Evolutionary conservation across 2,329 filamentous ascomycete species (phyloP), one percentile per base, ranked within the genome.

Genomic region (Claviceps purpurea): DNA sequence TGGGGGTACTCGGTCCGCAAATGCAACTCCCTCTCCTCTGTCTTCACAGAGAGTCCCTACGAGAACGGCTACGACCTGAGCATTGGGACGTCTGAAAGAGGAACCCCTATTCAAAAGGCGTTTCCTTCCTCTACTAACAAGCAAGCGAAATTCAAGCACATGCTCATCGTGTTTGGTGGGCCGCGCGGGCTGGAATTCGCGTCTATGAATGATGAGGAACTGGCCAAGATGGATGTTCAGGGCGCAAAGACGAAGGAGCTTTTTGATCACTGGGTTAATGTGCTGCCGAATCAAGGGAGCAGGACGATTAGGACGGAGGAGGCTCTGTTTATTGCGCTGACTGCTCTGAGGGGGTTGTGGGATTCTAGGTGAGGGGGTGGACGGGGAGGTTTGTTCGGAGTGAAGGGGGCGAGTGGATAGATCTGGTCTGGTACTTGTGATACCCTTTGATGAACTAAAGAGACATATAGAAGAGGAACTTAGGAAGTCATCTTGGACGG

Each of bases 241-340:
- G 81, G 82, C 38, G 72, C 73, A 24, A 81, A 79, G 55, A 83
- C 82, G 7, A 78, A 74, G 57, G 80, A 87, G 57, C 64, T 91
- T 49, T 95, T 95, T 64, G 89, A 95, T 66, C 76, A 83, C 58
- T 94, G 87, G 87, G 74, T 94, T 18, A 87, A 95, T 65, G 75
- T 93, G 45, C 73, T 89, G 57, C 86, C 87, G 3, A 80, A 81
- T 1, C 89, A 94, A 65, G 88, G 87, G 1, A 91, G 86, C 64
- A 74, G 88, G 60, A 89, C 83, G 1, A 91, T 95, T 56, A 73
- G 86, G 56, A 93, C 88, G 0, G 88, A 94, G 60, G 89, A 95
- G 68, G 87, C 88, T 1, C 69, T 94, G 18, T 87, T 85, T 70
- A 79, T 93, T 62, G 87, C 82, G 0, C 65, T 94, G 63, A 84